phyloP scores from a whole-genome alignment of 2,329 filamentous ascomycete genomes.

The Penicillium sp. region DNA sequence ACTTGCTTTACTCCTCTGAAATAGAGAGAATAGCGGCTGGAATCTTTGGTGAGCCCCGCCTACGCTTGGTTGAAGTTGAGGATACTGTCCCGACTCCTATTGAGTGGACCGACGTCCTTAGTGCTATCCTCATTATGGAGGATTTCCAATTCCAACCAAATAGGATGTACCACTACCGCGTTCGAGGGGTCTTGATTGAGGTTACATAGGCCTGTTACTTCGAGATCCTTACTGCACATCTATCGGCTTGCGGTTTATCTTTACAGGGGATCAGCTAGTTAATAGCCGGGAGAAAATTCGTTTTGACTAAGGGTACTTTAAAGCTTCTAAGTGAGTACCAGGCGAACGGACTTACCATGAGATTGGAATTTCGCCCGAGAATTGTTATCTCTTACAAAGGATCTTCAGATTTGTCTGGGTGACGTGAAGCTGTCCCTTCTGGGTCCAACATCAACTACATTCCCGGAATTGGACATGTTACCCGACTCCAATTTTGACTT shows the following conservation, averaged over 20 bases:
- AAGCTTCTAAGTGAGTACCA: constrained; percentile 35
- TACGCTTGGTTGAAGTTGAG: no score
- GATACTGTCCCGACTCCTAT: no score
- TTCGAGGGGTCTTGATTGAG: no score
- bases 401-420: neutral
- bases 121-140: no score
- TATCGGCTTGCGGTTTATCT: constrained; percentile 47
- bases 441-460: neutral
- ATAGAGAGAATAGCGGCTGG: no score
- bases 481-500: neutral
- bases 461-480: neutral
- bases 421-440: neutral
- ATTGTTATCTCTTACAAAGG: constrained; percentile 16
- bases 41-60: no score
- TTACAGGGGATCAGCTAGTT: constrained; percentile 30
- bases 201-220: no score
- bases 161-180: no score
- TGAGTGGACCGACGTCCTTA: no score
- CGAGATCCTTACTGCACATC: constrained; percentile 53
- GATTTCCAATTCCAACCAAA: no score
- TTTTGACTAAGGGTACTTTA: constrained; percentile 39
- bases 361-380: constrained; percentile 40
- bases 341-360: constrained; percentile 36
- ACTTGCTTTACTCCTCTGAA: no score
- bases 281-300: constrained; percentile 42